Base-by-base conservation (phyloP, 2,329 filamentous ascomycete species). In the Paraconiothyrium brasiliense region DNA sequence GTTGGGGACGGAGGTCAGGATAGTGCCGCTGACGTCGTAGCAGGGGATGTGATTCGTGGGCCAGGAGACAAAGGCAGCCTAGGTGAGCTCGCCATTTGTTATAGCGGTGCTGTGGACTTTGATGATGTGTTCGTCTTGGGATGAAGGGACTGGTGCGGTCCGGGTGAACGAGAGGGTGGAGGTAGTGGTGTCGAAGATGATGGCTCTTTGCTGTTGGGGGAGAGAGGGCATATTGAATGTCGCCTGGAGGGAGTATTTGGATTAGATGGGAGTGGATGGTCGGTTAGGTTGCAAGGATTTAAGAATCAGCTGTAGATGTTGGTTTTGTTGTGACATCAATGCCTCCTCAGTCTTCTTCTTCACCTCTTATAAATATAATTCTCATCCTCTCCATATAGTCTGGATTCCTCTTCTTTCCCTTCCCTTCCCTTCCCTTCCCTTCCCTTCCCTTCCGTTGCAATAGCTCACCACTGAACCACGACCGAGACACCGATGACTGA, bases 101-200 rank as follows among this genome's bases (percentile, higher is more conserved):
- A 20, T 1, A 20, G 20, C 20, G 20, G 20, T 20, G 20, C 20
- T 20, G 20, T 20, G 20, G 20, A 20, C 20, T 20, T 20, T 20
- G 20, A 20, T 20, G 20, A 20, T 20, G 20, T 20, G 20, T 20
- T 20, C 20, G 20, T 20, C 20, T 20, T 20, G 20, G 20, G 20
- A 20, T 20, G 20, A 20, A 20, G 20, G 20, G 20, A 20, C 20
- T 20, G 20, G 20, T 20, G 20, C 20, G 20, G 20, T 20, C 20
- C 1, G 1, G 20, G 20, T 20, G 20, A 20, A 20, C 20, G 20
- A 20, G 20, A 20, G 20, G 20, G 20, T 20, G 20, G 41, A 48
- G 51, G 62, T 67, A 6, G 51, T 47, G 22, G 61, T 65, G 57
- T 71, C 66, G 67, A 67, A 67, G 52, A 68, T 52, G 30, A 71